phyloP scores from a whole-genome alignment of 352 stramenopile species.

The Phytophthora nicotianae region DNA sequence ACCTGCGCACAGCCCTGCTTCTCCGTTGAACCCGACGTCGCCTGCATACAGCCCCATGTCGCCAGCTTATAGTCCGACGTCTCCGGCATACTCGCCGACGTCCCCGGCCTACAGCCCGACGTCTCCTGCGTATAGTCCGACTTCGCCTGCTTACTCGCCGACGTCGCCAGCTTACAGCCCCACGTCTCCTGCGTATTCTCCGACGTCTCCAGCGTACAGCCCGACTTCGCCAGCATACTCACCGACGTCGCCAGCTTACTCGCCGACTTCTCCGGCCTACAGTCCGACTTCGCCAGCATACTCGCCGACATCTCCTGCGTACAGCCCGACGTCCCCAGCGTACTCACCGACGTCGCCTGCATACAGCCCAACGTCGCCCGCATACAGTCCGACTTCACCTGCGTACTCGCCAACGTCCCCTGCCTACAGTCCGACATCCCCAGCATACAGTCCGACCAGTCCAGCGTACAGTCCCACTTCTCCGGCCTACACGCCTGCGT shows the following conservation, averaged over 20 bases:
- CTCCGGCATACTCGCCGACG: slow-evolving; percentile 78
- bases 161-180: slow-evolving; percentile 81
- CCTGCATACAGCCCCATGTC: slow-evolving; percentile 90
- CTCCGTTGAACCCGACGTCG: slow-evolving; percentile 72
- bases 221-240: slow-evolving; percentile 76
- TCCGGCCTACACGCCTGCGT: slow-evolving; percentile 89
- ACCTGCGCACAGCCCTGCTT: slow-evolving; percentile 76
- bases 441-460: slow-evolving; percentile 85
- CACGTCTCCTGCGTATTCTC: slow-evolving; percentile 82
- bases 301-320: slow-evolving; percentile 65
- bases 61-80: slow-evolving; percentile 88
- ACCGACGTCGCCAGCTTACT: slow-evolving; percentile 74
- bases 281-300: slow-evolving; percentile 87
- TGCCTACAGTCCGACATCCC: slow-evolving; percentile 74
- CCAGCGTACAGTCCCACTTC: slow-evolving; percentile 80
- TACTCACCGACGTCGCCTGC: slow-evolving; percentile 83
- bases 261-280: slow-evolving; percentile 78
- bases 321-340: slow-evolving; percentile 72
- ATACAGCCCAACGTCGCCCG: slow-evolving; percentile 72
- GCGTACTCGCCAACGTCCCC: slow-evolving; percentile 71
- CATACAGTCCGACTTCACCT: slow-evolving; percentile 68
- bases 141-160: slow-evolving; percentile 70
- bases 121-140: slow-evolving; percentile 75
- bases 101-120: slow-evolving; percentile 85
- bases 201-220: slow-evolving; percentile 83